Base-by-base conservation (phyloP, 2,329 filamentous ascomycete genomes). In the Fusarium devonianum region DNA sequence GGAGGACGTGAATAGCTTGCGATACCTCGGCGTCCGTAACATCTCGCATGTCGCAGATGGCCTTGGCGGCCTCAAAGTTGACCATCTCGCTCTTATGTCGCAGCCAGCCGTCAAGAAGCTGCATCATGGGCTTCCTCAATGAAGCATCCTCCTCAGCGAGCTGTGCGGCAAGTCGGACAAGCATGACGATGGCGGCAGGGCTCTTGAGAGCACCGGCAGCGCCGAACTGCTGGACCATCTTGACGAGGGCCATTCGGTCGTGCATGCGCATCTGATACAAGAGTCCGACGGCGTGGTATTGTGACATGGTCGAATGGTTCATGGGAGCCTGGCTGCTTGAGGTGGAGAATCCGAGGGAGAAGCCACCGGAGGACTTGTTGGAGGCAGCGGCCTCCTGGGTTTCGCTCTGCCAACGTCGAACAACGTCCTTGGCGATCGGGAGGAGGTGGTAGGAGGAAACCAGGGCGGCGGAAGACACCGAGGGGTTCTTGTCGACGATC, bases 191-290 rank as follows among this genome's bases (percentile, higher is more conserved):
- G 23, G 92, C 94, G 52, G 93, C 90, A 14, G 94, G 92, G 73
- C 90, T 97, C 85, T 97, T 97, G 56, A 97, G 88, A 9, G 91
- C 91, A 49, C 94, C 94, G 12, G 92, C 85, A 42, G 88, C 87
- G 41, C 92, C 92, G 71, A 97, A 97, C 73, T 99, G 94, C 77
- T 99, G 94, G n/a, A 99, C 93, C 94, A 99, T 97, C 83, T 99
- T 99, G 53, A 97, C 93, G 65, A 99, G 77, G 16, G 94, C 92
- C 94, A 99, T 99, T 66, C 94, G 86, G 73, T 99, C 94, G 72
- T 97, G 92, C 67, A 89, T 89, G 68, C 94, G 89, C 91, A 97
- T 97, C 76, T 97, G 93, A 73, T 97, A 99, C 33, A 99, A 77
- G 44, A 99, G 83, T 58, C 94, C 94, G 76, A 99, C 96, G 58